Base-by-base conservation (phyloP, 179 eudicot species). In the Beta lomatogona region DNA sequence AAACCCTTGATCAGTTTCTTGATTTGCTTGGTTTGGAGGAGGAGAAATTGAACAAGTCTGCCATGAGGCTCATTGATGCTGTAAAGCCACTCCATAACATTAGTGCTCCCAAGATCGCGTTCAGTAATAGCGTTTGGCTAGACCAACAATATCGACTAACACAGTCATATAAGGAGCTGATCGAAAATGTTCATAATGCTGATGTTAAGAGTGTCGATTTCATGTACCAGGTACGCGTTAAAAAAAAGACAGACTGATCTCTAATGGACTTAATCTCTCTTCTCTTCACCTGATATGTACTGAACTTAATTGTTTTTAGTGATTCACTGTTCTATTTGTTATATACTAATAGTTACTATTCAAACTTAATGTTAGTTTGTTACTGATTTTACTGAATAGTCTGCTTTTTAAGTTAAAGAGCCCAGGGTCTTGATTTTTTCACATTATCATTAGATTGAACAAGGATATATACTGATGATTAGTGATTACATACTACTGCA, bases 151-250 rank as follows among this genome's bases (percentile, higher is more conserved):
- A 15, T 64, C 83, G 73, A n/a, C 22, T 80, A 6, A 80, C 18
- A 3, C 63, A 6, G 11, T 65, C 78, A 7, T 80, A 73, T 22
- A 60, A 64, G 21, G 46, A 41, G 10, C 31, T 73, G 64, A 78
- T 80, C 8, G 41, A 61, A 9, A 16, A 65, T 50, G 73, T 80
- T 21, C 61, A 73, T 41, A 16, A 55, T 19, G 78, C 83, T 64
- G 78, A 73, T n/a, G 83, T 74, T 44, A 74, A 64, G 25, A 28
- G 44, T 74, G 83, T 80, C 41, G 83, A 74, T 55, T 74, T 80
- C 13, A 50, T 63, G 64, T 36, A 63, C 10, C 10, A 66, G 64
- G 82, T 80, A 80, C 36, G 64, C 22, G 21, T 21, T n/a, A n/a
- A n/a, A 9, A 36, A 36, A 36, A 36, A 36, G 2, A 36, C 41